Evolutionary conservation across 176 grass and related monocot genomes (phyloP).

Genomic region (Zea mays): DNA sequence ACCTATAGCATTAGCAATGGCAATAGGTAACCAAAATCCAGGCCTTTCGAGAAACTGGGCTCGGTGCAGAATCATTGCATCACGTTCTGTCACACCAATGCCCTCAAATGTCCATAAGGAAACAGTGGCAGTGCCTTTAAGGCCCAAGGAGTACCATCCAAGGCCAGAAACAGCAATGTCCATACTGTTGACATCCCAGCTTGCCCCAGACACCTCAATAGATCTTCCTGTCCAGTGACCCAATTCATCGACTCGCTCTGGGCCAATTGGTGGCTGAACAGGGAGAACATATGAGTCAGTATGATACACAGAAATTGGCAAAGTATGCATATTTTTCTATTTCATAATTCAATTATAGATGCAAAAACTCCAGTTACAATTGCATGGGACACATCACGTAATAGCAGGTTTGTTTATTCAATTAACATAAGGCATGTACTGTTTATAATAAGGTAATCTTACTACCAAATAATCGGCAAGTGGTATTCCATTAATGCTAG

Average conservation of each 20-base stretch:
- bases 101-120: slow-evolving; percentile 74
- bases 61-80: slow-evolving; percentile 81
- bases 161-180: slow-evolving; percentile 76
- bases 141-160: slow-evolving; percentile 84
- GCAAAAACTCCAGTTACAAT: slow-evolving; percentile 27
- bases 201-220: slow-evolving; percentile 64
- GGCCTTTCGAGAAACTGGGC: slow-evolving; percentile 70
- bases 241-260: slow-evolving; percentile 57
- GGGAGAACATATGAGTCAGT: slow-evolving; percentile 37
- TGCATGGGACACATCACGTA: not conserved
- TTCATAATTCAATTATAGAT: slow-evolving; percentile 11
- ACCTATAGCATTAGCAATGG: slow-evolving; percentile 73
- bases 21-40: slow-evolving; percentile 78
- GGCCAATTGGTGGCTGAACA: slow-evolving; percentile 65
- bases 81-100: slow-evolving; percentile 68
- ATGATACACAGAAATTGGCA: slow-evolving; percentile 21
- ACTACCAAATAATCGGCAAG: not conserved
- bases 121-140: slow-evolving; percentile 70
- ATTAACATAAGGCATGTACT: not conserved
- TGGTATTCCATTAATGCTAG: slow-evolving; percentile 2
- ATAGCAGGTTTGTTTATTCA: slow-evolving; percentile 26
- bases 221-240: slow-evolving; percentile 61
- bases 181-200: slow-evolving; percentile 75
- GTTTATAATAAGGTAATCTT: not conserved
- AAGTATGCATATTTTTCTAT: not conserved